Percentiles rank a stretch among this genome's conserved stretches.
phyloP scores from a whole-genome alignment of 1,284 basidiomycete genomes.

The Mixia osmundae region DNA sequence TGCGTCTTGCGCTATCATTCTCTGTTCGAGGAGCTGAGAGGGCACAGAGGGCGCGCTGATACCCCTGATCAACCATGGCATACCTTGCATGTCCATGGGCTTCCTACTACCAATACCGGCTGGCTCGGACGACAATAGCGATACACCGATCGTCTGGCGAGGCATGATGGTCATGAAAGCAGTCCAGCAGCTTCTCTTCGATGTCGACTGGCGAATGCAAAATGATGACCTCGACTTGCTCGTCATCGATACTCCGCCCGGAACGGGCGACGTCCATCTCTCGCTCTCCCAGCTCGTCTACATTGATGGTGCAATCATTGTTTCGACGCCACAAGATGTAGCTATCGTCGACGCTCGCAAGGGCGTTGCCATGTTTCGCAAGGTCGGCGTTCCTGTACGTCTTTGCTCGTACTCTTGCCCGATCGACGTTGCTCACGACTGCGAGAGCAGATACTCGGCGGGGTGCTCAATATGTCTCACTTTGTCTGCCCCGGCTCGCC shows the following conservation, averaged over 20 bases:
- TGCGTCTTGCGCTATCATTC: slow-evolving; percentile 22
- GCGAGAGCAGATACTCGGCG: slow-evolving; percentile 46
- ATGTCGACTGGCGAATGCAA: slow-evolving; percentile 58
- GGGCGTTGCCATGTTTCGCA: slow-evolving; percentile 79
- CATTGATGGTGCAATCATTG: slow-evolving; percentile 69
- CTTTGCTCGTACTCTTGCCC: not conserved
- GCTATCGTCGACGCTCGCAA: slow-evolving; percentile 78
- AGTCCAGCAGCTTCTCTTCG: slow-evolving; percentile 84
- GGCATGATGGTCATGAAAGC: slow-evolving; percentile 99
- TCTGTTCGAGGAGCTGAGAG: not conserved
- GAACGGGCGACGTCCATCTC: slow-evolving; percentile 86
- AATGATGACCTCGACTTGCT: slow-evolving; percentile 42
- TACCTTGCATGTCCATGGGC: slow-evolving; percentile 94
- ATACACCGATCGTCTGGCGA: slow-evolving; percentile 76
- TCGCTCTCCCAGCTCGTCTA: slow-evolving; percentile 73
- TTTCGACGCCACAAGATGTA: slow-evolving; percentile 89
- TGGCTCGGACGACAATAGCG: slow-evolving; percentile 26
- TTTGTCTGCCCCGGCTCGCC: slow-evolving; percentile 61
- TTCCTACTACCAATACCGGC: slow-evolving; percentile 30
- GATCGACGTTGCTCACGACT: not conserved
- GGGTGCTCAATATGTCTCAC: slow-evolving; percentile 75
- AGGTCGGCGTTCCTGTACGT: slow-evolving; percentile 59
- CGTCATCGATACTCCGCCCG: slow-evolving; percentile 91
- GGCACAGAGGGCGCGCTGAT: slow-evolving; percentile 33
- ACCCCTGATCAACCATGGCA: slow-evolving; percentile 66